Conservation (phyloP, 148 eudicot genomes). For the Rhododendron henanense region DNA sequence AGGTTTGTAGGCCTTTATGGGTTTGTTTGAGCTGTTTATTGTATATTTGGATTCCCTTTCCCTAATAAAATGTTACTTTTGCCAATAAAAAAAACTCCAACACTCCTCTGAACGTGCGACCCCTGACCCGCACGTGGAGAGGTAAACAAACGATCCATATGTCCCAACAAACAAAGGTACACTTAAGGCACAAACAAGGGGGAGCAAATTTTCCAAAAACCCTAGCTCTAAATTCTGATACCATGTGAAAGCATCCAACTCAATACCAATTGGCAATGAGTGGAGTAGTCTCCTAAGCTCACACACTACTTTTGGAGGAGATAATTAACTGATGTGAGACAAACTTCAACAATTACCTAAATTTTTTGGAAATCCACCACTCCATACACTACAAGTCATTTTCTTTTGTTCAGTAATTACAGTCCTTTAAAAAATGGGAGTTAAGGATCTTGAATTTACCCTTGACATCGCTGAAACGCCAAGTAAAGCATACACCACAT, state of each 20-base stretch:
- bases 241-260: background rate
- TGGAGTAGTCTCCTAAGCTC: no score
- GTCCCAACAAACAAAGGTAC: background rate
- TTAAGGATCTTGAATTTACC: slow-evolving; percentile 42
- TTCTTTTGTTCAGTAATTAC: background rate
- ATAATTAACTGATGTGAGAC: background rate
- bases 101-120: background rate
- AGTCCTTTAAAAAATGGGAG: background rate
- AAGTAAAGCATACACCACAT: slow-evolving; percentile 90
- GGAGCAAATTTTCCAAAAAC: background rate
- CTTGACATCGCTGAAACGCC: slow-evolving; percentile 97
- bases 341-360: background rate
- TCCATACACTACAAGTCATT: background rate
- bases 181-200: background rate
- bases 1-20: no score
- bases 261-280: background rate
- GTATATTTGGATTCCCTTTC: no score
- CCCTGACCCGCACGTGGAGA: background rate
- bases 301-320: background rate
- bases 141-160: background rate
- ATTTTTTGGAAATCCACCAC: background rate
- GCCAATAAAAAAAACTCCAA: no score
- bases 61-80: no score
- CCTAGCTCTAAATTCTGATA: background rate
- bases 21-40: no score